Evolutionary conservation across 192 early-diverging fungal genomes (phyloP).

Genomic region (Borealophlyctis nickersoniae): DNA sequence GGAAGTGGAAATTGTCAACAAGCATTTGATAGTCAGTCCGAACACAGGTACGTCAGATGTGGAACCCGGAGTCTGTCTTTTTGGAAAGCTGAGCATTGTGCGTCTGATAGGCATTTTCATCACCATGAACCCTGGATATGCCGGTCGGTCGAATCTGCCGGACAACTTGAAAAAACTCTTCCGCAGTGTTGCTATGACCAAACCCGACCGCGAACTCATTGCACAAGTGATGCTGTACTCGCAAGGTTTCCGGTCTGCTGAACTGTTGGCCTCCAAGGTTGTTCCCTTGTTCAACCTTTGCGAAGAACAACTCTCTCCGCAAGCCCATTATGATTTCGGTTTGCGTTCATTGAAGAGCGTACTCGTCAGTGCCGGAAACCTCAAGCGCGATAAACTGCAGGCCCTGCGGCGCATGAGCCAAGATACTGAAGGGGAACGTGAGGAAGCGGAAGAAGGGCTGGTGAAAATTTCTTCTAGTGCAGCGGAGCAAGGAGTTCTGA

Average conservation of each 20-base stretch:
- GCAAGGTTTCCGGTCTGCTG: conserved; percentile 97
- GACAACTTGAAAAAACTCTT: conserved; percentile 99
- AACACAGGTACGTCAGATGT: conserved; percentile 84
- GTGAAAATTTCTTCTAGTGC: conserved; percentile 55
- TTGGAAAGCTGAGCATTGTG: too few relatives aligned
- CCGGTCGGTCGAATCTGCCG: conserved; percentile 95
- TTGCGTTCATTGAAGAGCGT: conserved; percentile 98
- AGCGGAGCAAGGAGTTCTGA: conserved; percentile 89
- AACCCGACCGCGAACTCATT: conserved; percentile 95
- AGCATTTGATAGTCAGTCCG: conserved; percentile 77
- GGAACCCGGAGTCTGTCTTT: too few relatives aligned
- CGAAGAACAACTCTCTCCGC: conserved; percentile 88
- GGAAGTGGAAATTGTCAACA: conserved; percentile 93
- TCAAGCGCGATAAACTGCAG: conserved; percentile 80
- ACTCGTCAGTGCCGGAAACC: conserved; percentile 96
- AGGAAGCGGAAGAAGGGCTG: conserved; percentile 29
- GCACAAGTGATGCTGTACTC: conserved; percentile 99
- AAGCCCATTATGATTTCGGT: conserved; percentile 99
- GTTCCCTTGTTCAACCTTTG: conserved; percentile 97
- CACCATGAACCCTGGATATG: conserved; percentile 99
- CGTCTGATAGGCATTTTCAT: conserved; percentile 73
- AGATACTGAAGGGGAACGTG: conserved; percentile 25
- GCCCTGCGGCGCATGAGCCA: not conserved
- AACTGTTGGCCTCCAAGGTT: conserved; percentile 89
- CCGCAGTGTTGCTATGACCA: conserved; percentile 98